These are phyloP conservation scores for Hibiscus syriacus DNA, from an alignment of 345 rosid genomes.

Conservation along the genomic window DNA sequence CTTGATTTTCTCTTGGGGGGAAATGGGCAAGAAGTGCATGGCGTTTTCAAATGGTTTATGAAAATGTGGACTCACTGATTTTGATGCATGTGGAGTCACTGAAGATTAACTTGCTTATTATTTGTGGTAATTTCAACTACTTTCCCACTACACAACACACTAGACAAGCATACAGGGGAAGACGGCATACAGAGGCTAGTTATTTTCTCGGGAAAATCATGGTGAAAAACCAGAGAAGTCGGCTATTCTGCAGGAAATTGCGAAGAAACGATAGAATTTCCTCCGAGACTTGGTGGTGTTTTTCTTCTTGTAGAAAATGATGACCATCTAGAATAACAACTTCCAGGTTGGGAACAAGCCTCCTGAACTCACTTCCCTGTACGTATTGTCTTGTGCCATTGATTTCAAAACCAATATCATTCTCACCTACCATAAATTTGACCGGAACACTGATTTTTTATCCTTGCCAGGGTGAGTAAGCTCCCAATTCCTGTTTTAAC, in stretches of 20 bases:
- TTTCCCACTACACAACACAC: too few species aligned
- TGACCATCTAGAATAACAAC: constrained; percentile 50
- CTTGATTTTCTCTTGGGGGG: not conserved
- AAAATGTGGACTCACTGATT: not conserved
- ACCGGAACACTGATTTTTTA: constrained; percentile 40
- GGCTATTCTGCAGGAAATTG: constrained; percentile 27
- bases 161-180: too few species aligned
- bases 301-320: constrained; percentile 58
- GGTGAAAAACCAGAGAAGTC: constrained; percentile 42
- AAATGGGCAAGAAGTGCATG: not conserved
- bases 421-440: too few species aligned
- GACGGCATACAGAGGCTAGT: not conserved
- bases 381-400: constrained; percentile 30
- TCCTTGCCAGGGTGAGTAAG: constrained; percentile 58
- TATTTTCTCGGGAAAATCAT: not conserved
- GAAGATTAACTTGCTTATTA: too few species aligned
- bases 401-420: constrained; percentile 38
- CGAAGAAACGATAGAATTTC: constrained; percentile 47
- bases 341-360: constrained; percentile 45
- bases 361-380: constrained; percentile 46
- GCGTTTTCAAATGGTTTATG: not conserved
- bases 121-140: too few species aligned
- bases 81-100: not conserved
- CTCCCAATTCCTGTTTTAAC: constrained; percentile 61
- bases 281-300: constrained; percentile 40